These are phyloP conservation scores for Eucalyptus tenuipes DNA, from an alignment of 345 rosid genomes.

Conservation along the genomic window DNA sequence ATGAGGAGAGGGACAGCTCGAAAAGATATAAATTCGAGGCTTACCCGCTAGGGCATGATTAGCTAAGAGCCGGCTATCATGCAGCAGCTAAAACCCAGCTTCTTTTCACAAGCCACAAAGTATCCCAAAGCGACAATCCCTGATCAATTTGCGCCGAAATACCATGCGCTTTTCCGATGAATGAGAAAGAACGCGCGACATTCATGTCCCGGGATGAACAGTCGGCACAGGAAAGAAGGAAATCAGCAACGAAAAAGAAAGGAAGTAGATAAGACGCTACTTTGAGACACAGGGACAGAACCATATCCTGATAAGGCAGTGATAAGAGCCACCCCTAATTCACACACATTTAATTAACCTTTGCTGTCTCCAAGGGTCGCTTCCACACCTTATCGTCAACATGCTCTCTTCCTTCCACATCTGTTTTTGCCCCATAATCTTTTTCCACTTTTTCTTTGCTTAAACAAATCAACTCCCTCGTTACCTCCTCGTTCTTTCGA, in stretches of 20 bases:
- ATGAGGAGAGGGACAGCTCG: not conserved
- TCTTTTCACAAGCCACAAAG: not conserved
- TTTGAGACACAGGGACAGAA: not conserved
- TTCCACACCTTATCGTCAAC: not conserved
- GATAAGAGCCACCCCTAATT: not conserved
- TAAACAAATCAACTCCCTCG: not conserved
- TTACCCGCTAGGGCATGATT: fast-evolving
- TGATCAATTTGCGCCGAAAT: not conserved
- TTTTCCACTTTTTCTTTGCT: not conserved
- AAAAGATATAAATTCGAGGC: not conserved
- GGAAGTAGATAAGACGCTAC: not conserved
- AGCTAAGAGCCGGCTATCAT: not conserved
- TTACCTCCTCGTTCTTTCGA: not conserved
- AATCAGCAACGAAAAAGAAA: not conserved
- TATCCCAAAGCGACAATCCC: not conserved
- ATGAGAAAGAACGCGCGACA: not conserved
- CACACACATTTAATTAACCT: not conserved
- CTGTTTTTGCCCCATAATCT: not conserved
- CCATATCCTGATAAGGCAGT: not conserved
- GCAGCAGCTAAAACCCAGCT: not conserved
- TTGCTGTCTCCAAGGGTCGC: not conserved
- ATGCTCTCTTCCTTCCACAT: not conserved
- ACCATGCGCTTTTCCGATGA: not conserved
- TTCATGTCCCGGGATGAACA: not conserved
- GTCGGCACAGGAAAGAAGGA: not conserved